Percentiles rank a stretch among this genome's conserved stretches.
Conservation (phyloP, 2,329 filamentous ascomycete genomes). For the Scolecobasidium constrictum region DNA sequence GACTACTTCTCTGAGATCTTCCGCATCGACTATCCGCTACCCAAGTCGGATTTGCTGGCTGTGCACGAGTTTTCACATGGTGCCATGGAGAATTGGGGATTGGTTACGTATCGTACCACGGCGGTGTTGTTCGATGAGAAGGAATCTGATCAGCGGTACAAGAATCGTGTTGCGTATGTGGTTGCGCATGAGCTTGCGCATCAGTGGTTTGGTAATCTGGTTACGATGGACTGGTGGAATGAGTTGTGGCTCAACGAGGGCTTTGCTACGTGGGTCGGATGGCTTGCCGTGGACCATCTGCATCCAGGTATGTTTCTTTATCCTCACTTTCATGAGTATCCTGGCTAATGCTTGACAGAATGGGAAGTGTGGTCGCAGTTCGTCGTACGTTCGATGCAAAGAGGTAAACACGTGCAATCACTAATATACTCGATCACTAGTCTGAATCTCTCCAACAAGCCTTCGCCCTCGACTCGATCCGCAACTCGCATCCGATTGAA, state of each 20-base stretch:
- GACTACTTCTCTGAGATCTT: slow-evolving; percentile 97
- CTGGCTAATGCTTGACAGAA: slow-evolving; percentile 37
- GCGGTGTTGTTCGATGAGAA: slow-evolving; percentile 94
- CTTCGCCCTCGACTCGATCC: slow-evolving; percentile 78
- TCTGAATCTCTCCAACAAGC: slow-evolving; percentile 89
- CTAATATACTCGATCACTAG: slow-evolving; percentile 34
- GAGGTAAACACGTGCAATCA: slow-evolving; percentile 35
- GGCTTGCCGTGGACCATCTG: slow-evolving; percentile 81
- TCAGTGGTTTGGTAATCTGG: slow-evolving; percentile 92
- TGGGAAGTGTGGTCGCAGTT: slow-evolving; percentile 99
- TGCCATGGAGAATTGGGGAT: slow-evolving; percentile 93
- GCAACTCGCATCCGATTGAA: slow-evolving; percentile 90
- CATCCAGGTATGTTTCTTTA: slow-evolving; percentile 51
- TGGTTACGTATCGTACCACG: slow-evolving; percentile 86
- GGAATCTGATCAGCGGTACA: slow-evolving; percentile 79
- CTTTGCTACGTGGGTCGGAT: slow-evolving; percentile 97
- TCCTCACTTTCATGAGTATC: background rate
- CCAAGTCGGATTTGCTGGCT: slow-evolving; percentile 82
- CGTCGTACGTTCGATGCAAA: slow-evolving; percentile 52
- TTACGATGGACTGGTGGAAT: slow-evolving; percentile 96
- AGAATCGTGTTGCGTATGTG: slow-evolving; percentile 90
- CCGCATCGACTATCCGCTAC: slow-evolving; percentile 82
- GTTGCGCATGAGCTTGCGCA: slow-evolving; percentile 97
- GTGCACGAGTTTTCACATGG: slow-evolving; percentile 81
- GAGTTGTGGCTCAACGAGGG: slow-evolving; percentile 92